A percentile compares a stretch with the other conserved stretches of the same genome.
Evolutionary conservation across 2,329 filamentous ascomycete genomes (phyloP).

Genomic region (Tympanopsis confertula): DNA sequence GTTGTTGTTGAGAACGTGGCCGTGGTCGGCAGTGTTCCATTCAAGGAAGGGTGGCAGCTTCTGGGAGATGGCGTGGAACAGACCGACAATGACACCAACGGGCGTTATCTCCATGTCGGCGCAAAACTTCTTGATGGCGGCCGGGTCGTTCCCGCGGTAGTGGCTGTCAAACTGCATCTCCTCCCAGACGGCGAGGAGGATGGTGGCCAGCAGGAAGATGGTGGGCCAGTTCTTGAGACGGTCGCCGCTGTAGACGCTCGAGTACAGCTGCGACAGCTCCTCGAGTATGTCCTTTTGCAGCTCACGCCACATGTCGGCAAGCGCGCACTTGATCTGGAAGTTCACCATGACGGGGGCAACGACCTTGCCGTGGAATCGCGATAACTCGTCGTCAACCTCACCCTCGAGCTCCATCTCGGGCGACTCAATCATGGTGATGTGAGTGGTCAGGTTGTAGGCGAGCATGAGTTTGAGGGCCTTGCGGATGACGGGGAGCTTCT

Average conservation of each 20-base stretch:
- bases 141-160: conserved; percentile 70
- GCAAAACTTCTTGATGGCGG: conserved; percentile 87
- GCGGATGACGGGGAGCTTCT: conserved; percentile 78
- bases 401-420: conserved; percentile 68
- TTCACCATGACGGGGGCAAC: conserved; percentile 98
- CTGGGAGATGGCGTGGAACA: conserved; percentile 96
- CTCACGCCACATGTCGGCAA: conserved; percentile 97
- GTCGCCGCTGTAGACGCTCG: conserved; percentile 91
- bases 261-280: conserved; percentile 84
- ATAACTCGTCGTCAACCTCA: conserved; percentile 74
- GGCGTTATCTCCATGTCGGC: conserved; percentile 92
- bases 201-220: conserved; percentile 92
- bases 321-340: conserved; percentile 95
- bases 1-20: conserved; percentile 83
- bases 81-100: conserved; percentile 87
- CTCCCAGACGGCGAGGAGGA: conserved; percentile 90
- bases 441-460: conserved; percentile 87
- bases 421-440: conserved; percentile 89
- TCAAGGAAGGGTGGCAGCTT: conserved; percentile 87
- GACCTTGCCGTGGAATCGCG: conserved; percentile 79
- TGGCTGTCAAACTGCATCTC: conserved; percentile 98
- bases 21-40: conserved; percentile 87
- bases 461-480: conserved; percentile 91
- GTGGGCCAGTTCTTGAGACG: conserved; percentile 98
- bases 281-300: conserved; percentile 91